A percentile compares a stretch with the other conserved stretches of the same genome.
Evolutionary conservation across 257 asterid genomes (phyloP).

Genomic region (Thymus mandschuricus): DNA sequence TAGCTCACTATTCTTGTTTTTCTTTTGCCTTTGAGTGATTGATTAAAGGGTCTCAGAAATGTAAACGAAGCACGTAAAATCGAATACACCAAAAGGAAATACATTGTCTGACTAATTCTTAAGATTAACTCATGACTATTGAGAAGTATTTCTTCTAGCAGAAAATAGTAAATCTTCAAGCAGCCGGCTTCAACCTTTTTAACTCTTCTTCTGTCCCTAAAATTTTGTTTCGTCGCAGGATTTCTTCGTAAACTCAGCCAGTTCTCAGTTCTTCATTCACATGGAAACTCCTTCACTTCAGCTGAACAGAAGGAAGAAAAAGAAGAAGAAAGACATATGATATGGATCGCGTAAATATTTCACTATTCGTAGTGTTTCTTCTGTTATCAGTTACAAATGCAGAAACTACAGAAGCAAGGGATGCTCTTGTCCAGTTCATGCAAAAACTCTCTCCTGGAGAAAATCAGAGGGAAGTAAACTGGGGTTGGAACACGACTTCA

Average conservation of each 20-base stretch:
- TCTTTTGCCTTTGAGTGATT: not conserved
- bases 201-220: not conserved
- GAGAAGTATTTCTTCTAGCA: not conserved
- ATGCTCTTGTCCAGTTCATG: slow-evolving; percentile 60
- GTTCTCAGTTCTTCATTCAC: not conserved
- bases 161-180: not conserved
- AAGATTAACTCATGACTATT: not conserved
- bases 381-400: slow-evolving; percentile 37
- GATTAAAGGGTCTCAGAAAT: not conserved
- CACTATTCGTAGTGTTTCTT: slow-evolving; percentile 19
- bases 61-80: not conserved
- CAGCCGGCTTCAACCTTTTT: slow-evolving; percentile 17
- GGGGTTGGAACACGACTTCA: slow-evolving; percentile 66
- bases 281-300: not conserved
- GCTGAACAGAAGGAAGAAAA: not conserved
- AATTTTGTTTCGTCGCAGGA: not conserved
- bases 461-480: slow-evolving; percentile 32
- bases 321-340: not conserved
- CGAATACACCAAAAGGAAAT: not conserved
- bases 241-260: slow-evolving; percentile 21
- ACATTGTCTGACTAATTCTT: slow-evolving; percentile 24
- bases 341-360: not conserved
- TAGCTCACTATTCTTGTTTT: no score
- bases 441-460: slow-evolving; percentile 44
- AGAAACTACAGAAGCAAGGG: slow-evolving; percentile 54